These are phyloP conservation scores for Epithemia pelagica DNA, from an alignment of 108 stramenopile species.

Conservation along the genomic window DNA sequence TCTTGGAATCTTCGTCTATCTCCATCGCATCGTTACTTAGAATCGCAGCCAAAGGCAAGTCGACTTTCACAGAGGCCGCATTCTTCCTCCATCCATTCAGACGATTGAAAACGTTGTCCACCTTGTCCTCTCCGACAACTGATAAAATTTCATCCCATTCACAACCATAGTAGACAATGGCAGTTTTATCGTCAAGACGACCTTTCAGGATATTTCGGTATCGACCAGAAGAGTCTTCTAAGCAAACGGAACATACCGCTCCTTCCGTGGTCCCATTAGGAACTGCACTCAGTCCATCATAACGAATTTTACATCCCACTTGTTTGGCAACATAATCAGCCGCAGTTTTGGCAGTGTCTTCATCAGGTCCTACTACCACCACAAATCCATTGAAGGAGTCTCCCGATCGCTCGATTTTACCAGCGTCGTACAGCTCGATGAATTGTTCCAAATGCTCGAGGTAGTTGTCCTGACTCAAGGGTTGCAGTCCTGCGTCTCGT, in stretches of 20 bases:
- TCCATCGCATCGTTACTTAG: slow-evolving; percentile 8
- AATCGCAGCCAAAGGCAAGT: neutral
- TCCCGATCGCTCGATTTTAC: neutral
- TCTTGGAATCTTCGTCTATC: neutral
- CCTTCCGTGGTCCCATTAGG: neutral
- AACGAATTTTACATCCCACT: slow-evolving; percentile 6
- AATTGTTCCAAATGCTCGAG: slow-evolving; percentile 48
- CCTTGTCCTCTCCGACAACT: slow-evolving; percentile 1
- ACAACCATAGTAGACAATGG: slow-evolving; percentile 1
- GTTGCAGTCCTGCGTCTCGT: neutral
- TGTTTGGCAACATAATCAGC: slow-evolving; percentile 31
- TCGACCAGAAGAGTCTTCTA: neutral
- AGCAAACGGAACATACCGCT: neutral
- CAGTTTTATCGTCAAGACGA: neutral
- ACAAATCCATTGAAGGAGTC: slow-evolving; percentile 31
- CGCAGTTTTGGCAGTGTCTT: slow-evolving; percentile 17
- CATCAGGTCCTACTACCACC: slow-evolving; percentile 33
- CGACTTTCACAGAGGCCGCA: slow-evolving; percentile 10
- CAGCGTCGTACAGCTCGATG: slow-evolving; percentile 31
- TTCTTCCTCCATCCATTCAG: slow-evolving; percentile 23
- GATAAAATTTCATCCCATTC: neutral
- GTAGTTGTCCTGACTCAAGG: slow-evolving; percentile 18
- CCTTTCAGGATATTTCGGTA: neutral
- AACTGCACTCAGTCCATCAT: neutral
- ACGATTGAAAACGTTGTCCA: neutral